Percentiles rank a stretch among this genome's conserved stretches.
Conservation (phyloP, 345 rosid species). For the Combretum micranthum region DNA sequence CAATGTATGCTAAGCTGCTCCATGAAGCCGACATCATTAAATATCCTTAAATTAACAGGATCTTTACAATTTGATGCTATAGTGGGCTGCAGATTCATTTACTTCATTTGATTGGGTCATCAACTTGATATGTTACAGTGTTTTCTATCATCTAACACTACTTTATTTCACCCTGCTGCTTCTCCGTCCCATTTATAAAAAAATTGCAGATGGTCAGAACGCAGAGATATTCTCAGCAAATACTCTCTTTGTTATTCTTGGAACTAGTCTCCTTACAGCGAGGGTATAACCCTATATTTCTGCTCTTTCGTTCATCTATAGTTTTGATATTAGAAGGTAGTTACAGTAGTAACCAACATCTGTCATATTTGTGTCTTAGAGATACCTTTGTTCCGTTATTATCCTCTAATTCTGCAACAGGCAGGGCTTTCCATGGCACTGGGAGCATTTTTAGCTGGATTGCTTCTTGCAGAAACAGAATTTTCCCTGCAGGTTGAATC, state of each 20-base stretch:
- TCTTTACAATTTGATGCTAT: no score
- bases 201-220: slow-evolving; percentile 94
- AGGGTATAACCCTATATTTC: slow-evolving; percentile 57
- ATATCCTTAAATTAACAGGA: no score
- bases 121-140: background rate
- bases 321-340: no score
- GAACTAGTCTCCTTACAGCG: slow-evolving; percentile 98
- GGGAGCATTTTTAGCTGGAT: slow-evolving; percentile 98
- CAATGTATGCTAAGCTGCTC: no score
- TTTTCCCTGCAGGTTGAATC: slow-evolving; percentile 99
- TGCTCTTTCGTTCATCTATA: background rate
- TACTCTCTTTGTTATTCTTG: slow-evolving; percentile 91
- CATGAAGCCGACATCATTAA: no score
- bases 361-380: no score
- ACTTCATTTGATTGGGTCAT: no score
- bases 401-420: slow-evolving; percentile 25
- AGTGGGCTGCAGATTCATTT: no score
- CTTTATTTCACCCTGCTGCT: slow-evolving; percentile 44
- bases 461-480: slow-evolving; percentile 99
- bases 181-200: slow-evolving; percentile 96
- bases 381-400: background rate
- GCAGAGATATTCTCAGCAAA: slow-evolving; percentile 98
- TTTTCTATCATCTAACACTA: background rate
- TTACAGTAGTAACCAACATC: no score
- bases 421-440: slow-evolving; percentile 99